Base-by-base conservation (phyloP, 441 rosid genomes). In the Adansonia rubrostipa region DNA sequence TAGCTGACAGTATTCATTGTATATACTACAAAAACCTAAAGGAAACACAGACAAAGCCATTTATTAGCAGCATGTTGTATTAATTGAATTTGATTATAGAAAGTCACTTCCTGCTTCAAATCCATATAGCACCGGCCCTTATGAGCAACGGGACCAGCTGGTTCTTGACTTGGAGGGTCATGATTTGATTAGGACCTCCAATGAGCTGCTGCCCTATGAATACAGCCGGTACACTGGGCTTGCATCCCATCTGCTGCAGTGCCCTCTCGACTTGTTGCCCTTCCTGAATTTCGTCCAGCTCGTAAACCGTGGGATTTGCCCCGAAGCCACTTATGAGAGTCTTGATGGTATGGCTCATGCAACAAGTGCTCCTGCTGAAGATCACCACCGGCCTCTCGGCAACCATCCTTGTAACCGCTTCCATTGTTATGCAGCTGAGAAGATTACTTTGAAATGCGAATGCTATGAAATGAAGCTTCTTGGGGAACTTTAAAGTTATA, bases 171-270 rank as follows among this genome's bases (percentile, higher is more conserved):
- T 87, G 89, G 51, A 92, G 87, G 56, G 84, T 87, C 89, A 90
- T 87, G 51, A 92, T 75, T 82, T 92, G 89, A 9, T 82, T 85
- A n/a, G 90, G 88, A 48, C 93, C 96, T 5, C 96, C 96, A 10
- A 91, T 82, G 40, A 89, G 82, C 81, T 85, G 84, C 54, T 88
- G 86, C 8, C 92, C 91, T 6, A 92, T 92, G 87, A 92, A 92
- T 62, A 89, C 88, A 2, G 85, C 89, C 0, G 95, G 95, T 9
- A 86, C 83, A 33, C 63, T 82, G 0, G 86, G 90, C 56, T 76
- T 84, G 71, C 87, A 80, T 1, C 92, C 92, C 9, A 79, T 76
- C 78, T 84, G 88, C 80, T 79, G 78, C 78, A 92, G 82, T 9
- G 85, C 91, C 57, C 79, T 78, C 74, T 89, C 94, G 1, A 92